Evolutionary conservation across 768 basidiomycete species (phyloP), one percentile per base, ranked within the genome.

Genomic region (Rhizopogon salebrosus): DNA sequence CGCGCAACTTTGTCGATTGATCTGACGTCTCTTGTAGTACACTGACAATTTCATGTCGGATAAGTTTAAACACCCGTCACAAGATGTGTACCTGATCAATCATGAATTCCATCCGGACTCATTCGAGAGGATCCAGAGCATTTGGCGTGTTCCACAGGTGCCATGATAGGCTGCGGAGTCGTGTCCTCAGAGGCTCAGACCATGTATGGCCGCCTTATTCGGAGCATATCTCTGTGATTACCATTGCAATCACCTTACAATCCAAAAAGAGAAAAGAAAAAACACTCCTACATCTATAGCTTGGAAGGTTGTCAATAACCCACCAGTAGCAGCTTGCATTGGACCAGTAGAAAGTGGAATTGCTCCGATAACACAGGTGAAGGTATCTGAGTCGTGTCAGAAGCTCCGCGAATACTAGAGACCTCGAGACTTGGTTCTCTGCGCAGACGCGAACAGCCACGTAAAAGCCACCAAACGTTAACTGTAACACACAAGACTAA

Each of bases 21-120:
- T 26, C 11, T 13, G 42, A 43, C 0, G 11, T 43, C 3, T 29
- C 42, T 29, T 43, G 18, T 10, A 43, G 18, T 2, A 43, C 18
- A n/a, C 42, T 43, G 7, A 29, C 26, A 27, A 11, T 20, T 13
- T 6, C 16, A 45, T 29, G 11, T 26, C 3, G 11, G 29, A 26
- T 13, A 29, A 27, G 11, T 18, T 13, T 3, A 29, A 29, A 3
- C 6, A 29, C 1, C 3, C 18, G 7, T 29, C 18, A 43, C 3
- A 43, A 13, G 11, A 53, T 43, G 7, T 41, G 31, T 6, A 64
- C 52, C 27, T 3, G 6, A 29, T 29, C 27, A 29, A 43, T n/a
- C 27, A 43, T 29, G 2, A n/a, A 26, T 10, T 42, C n/a, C 6
- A 26, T 43, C 26, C 42, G 26, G 11, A 7, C 1, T 13, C 18